Evolutionary conservation across 2,329 filamentous ascomycete genomes (phyloP), one percentile per base, ranked within the genome.

Genomic region (Diaporthe australafricana): DNA sequence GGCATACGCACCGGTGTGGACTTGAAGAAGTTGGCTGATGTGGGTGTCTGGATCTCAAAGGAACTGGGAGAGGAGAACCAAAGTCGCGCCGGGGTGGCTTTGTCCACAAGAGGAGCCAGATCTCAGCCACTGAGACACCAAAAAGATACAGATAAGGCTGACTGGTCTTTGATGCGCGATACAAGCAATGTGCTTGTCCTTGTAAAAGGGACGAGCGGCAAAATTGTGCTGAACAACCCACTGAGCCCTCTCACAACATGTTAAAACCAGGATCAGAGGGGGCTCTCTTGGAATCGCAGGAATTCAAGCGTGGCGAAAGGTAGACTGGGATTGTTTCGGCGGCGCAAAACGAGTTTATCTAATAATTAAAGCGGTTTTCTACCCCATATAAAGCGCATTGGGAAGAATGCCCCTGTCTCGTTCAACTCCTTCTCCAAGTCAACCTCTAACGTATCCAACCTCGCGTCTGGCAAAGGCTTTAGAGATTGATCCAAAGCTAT

Each of bases 1-100:
- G 90, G 89, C 0, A 80, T 87, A 42, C 81, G 85, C 22, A 92
- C 90, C 0, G 91, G 90, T 0, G 84, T 93, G 2, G 83, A 90
- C 77, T 75, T 90, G 9, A 82, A 85, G 14, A 84, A 86, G 69
- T 80, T 92, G 25, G 85, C 84, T 6, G 83, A 86, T 57, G 87
- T 89, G 7, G 90, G 91, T 0, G 79, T 83, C 5, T 91, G 89
- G 89, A 90, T 91, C 42, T 88, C 85, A 1, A 27, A 6, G 9
- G 14, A 60, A 16, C 35, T 60, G 16, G 12, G 55, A 22, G 35
- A 60, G 22, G 22, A 9, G 32, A 60, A 42, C 5, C 55, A 60
- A 14, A 60, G 55, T 20, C 55, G 55, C 3, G 38, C 55, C 22
- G 55, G 38, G 3, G 1, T 12, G 25, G 55, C 55, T 1, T 12